Evolutionary conservation across 2,329 filamentous ascomycete species (phyloP), one percentile per base, ranked within the genome.

Genomic region (Thermoascus crustaceus): DNA sequence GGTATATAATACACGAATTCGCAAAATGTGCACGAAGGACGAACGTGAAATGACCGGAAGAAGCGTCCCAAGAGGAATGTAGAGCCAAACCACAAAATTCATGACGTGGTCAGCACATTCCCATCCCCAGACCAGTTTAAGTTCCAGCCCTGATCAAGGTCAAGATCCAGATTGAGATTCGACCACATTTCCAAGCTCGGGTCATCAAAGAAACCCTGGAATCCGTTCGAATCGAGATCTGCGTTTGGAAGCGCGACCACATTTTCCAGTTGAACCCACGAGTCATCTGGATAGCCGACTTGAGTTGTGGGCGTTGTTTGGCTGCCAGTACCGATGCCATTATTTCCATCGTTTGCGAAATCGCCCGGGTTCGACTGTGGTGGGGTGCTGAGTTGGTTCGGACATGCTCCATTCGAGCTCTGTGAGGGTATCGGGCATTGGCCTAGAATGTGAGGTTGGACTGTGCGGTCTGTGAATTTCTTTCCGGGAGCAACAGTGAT

Each of bases 131-230:
- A 52, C 60, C 60, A 63, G 39, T 63, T 57, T 35, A 58, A 33
- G 37, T 56, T 51, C 61, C 59, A 64, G 13, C 60, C 61, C 35
- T 62, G 57, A 37, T 62, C 60, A 18, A 64, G 45, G 34, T 59
- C 56, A 8, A 61, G 39, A 35, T 59, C 54, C 22, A 56, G 32
- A 34, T 43, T 46, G 7, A 47, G 40, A 34, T 47, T 49, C 5
- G 49, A 43, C 46, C 53, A 54, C 19, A 49, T 43, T 4, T 47
- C 49, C 23, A 50, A 41, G 9, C 46, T 42, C 18, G 49, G 41
- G 20, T 53, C 51, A 34, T 50, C 43, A 29, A 47, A 47, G 5
- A 51, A 32, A 4, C 46, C 47, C 10, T 43, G 47, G 13, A 52
- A 47, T 2, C 39, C 35, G 16, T 49, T 51, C 8, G 40, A 32